Percentiles rank a stretch among this genome's conserved stretches.
Evolutionary conservation across 768 basidiomycete genomes (phyloP).

Genomic region (Russula vinacea): DNA sequence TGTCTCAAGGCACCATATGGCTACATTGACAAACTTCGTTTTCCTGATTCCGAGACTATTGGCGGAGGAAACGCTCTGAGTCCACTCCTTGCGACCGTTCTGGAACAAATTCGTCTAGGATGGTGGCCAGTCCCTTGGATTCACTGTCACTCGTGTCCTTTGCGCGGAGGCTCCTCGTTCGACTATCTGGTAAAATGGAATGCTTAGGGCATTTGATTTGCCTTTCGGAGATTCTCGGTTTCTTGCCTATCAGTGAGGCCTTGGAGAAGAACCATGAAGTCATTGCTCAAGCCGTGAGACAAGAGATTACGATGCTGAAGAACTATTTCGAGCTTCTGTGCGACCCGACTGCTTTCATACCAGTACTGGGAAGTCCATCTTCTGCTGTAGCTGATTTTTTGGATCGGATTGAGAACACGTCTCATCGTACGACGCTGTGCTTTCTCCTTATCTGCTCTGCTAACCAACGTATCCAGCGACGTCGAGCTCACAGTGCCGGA

Average conservation of each 20-base stretch:
- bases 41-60: slow-evolving; percentile 33
- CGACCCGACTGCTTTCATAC: slow-evolving; percentile 20
- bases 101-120: slow-evolving; percentile 77
- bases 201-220: slow-evolving; percentile 42
- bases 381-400: slow-evolving; percentile 46
- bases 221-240: slow-evolving; percentile 40
- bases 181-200: slow-evolving; percentile 53
- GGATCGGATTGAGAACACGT: slow-evolving; percentile 41
- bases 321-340: slow-evolving; percentile 38
- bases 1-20: slow-evolving; percentile 80
- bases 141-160: slow-evolving; percentile 61
- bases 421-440: slow-evolving; percentile 44
- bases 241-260: slow-evolving; percentile 34
- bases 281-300: slow-evolving; percentile 39
- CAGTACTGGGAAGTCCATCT: slow-evolving; percentile 19
- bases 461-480: slow-evolving; percentile 37
- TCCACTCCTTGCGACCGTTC: slow-evolving; percentile 72
- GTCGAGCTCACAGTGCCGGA: slow-evolving; percentile 37
- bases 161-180: slow-evolving; percentile 58
- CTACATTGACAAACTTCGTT: slow-evolving; percentile 71
- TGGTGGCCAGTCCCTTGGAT: slow-evolving; percentile 58
- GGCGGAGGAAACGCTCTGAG: slow-evolving; percentile 48
- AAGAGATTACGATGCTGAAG: slow-evolving; percentile 46
- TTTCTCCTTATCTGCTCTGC: not conserved
- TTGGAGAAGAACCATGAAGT: slow-evolving; percentile 37